phyloP scores from a whole-genome alignment of 257 asterid genomes.

The Petunia secreta region DNA sequence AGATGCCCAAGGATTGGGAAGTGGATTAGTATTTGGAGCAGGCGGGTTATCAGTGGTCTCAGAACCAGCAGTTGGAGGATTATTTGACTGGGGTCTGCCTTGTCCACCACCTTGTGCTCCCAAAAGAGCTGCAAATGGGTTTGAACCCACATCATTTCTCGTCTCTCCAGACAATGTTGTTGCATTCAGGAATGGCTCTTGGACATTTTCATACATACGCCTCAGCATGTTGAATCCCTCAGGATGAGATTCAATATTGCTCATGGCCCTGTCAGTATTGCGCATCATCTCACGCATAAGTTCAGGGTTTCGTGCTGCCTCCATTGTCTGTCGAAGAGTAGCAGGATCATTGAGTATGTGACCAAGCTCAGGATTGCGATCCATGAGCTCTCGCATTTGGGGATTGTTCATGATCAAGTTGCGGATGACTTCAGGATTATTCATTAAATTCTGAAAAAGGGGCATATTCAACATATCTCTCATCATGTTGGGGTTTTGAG shows the following conservation, averaged over 20 bases:
- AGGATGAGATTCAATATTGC: conserved; percentile 65
- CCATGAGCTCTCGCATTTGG: conserved; percentile 69
- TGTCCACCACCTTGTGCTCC: conserved; percentile 49
- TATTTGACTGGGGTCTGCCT: conserved; percentile 36
- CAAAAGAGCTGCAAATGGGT: conserved; percentile 61
- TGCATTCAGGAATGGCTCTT: conserved; percentile 63
- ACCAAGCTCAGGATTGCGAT: conserved; percentile 61
- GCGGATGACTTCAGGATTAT: conserved; percentile 62
- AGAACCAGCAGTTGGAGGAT: conserved; percentile 41
- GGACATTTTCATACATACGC: conserved; percentile 68
- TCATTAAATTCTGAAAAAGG: conserved; percentile 54
- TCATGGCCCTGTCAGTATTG: conserved; percentile 67
- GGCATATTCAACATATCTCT: conserved; percentile 60
- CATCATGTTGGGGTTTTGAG: conserved; percentile 59
- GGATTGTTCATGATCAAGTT: conserved; percentile 58
- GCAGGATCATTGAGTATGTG: conserved; percentile 65
- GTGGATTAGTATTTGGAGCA: conserved; percentile 62
- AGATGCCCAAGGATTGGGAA: conserved; percentile 69
- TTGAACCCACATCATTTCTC: conserved; percentile 44
- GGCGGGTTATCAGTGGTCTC: conserved; percentile 43
- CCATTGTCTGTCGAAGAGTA: conserved; percentile 65
- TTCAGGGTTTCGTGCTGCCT: conserved; percentile 69
- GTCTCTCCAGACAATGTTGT: conserved; percentile 52
- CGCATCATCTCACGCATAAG: conserved; percentile 78
- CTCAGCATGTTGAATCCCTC: conserved; percentile 73